Percentiles rank a stretch among this genome's conserved stretches.
Evolutionary conservation across 495 filamentous ascomycete species (phyloP).

Genomic region (Corynascus novoguineensis): DNA sequence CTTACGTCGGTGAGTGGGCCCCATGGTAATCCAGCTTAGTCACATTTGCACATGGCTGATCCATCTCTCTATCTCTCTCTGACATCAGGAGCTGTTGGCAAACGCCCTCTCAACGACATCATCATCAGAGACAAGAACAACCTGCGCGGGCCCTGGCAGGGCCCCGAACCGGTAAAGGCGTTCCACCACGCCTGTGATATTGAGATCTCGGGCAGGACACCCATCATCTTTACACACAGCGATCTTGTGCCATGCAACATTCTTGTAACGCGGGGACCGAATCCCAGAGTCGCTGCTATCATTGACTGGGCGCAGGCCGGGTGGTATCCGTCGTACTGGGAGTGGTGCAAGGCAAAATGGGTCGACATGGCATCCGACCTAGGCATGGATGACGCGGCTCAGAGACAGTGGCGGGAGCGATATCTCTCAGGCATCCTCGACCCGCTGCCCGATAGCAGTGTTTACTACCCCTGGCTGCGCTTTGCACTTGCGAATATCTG

Average conservation of each 20-base stretch:
- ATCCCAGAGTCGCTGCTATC: slow-evolving; percentile 5
- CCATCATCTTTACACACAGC: slow-evolving; percentile 1
- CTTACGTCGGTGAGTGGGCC: slow-evolving; percentile 5
- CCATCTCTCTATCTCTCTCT: too few species aligned
- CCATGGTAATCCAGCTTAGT: neutral
- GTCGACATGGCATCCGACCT: neutral
- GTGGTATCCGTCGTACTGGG: slow-evolving; percentile 12
- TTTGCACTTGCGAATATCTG: slow-evolving; percentile 1
- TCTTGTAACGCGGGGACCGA: neutral
- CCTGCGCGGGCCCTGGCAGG: neutral
- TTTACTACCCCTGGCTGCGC: slow-evolving; percentile 1
- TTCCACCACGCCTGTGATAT: slow-evolving; percentile 1
- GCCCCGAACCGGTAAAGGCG: neutral
- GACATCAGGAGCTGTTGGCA: neutral
- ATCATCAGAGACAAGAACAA: neutral
- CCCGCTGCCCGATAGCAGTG: neutral
- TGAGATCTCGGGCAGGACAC: neutral
- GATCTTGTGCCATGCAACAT: slow-evolving; percentile 4
- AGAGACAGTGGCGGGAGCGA: neutral
- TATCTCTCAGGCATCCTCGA: neutral
- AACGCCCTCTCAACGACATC: neutral
- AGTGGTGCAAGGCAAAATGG: slow-evolving; percentile 10
- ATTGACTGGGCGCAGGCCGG: slow-evolving; percentile 12
- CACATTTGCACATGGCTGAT: neutral
- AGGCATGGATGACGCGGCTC: neutral